These are phyloP conservation scores for Debaryomyces maramus DNA, from an alignment of 805 yeast genomes.

Conservation along the genomic window DNA sequence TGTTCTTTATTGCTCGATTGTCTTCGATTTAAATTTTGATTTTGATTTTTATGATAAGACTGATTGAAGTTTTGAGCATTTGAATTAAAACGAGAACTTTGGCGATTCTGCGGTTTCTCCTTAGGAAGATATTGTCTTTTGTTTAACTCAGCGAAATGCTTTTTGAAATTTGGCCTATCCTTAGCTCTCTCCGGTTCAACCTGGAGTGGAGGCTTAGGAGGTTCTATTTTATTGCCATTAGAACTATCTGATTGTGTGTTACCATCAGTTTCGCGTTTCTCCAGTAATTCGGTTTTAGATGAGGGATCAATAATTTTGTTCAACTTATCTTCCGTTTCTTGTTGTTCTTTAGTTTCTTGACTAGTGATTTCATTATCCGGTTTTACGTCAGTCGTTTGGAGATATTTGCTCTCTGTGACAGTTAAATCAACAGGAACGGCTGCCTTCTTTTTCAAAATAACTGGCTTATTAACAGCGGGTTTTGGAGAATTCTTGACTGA, in stretches of 20 bases:
- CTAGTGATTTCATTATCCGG: neutral
- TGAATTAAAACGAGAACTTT: slow-evolving; percentile 1
- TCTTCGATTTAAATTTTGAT: too few relatives aligned
- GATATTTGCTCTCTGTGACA: slow-evolving; percentile 11
- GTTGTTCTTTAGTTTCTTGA: neutral
- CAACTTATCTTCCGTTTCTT: slow-evolving; percentile 4
- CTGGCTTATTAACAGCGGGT: slow-evolving; percentile 29
- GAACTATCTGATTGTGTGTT: neutral
- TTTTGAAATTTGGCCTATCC: slow-evolving; percentile 34
- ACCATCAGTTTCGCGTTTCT: neutral
- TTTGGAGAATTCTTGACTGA: slow-evolving; percentile 23
- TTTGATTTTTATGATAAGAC: too few relatives aligned
- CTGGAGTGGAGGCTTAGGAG: neutral
- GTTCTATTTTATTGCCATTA: neutral
- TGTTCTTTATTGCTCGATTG: too few relatives aligned
- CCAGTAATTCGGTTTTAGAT: slow-evolving; percentile 5
- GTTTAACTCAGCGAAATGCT: slow-evolving; percentile 29
- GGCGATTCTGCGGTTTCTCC: slow-evolving; percentile 10
- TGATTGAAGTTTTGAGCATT: neutral
- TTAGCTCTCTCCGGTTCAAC: slow-evolving; percentile 11
- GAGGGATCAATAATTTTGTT: slow-evolving; percentile 4
- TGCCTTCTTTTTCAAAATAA: slow-evolving; percentile 38
- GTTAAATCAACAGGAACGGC: slow-evolving; percentile 10
- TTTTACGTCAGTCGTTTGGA: slow-evolving; percentile 5
- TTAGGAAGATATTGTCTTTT: slow-evolving; percentile 17